These are phyloP conservation scores for Podospora pseudocomata DNA, from an alignment of 495 filamentous ascomycete species.

Conservation along the genomic window DNA sequence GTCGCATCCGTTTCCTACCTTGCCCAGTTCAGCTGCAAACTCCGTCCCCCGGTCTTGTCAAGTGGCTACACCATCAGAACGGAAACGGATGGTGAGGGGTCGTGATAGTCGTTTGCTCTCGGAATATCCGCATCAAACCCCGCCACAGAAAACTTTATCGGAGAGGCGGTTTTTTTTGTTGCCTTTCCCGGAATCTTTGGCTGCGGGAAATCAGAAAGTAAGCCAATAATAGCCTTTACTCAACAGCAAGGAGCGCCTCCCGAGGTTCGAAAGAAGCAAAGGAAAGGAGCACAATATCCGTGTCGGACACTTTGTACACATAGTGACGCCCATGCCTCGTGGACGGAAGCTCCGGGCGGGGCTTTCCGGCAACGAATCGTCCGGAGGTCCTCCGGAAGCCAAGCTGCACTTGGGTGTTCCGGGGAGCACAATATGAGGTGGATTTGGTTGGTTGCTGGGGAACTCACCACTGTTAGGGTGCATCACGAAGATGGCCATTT, in stretches of 20 bases:
- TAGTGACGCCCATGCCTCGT: not conserved
- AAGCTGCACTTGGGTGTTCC: not conserved
- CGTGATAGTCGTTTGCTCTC: not conserved
- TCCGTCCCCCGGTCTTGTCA: not conserved
- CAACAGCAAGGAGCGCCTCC: not conserved
- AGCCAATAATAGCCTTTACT: not conserved
- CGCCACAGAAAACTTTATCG: not conserved
- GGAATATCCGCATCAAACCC: not conserved
- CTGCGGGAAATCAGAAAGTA: not conserved
- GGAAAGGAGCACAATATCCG: too few species aligned
- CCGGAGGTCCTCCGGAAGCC: slow-evolving; percentile 4
- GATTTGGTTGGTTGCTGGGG: too few species aligned
- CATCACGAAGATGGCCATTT: not conserved
- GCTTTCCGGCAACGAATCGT: not conserved
- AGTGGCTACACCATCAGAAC: not conserved
- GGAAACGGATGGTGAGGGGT: not conserved
- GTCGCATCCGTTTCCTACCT: not conserved
- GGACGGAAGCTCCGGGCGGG: slow-evolving; percentile 1
- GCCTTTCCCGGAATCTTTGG: not conserved
- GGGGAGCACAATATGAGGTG: not conserved
- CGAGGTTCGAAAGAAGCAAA: not conserved
- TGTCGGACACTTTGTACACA: too few species aligned
- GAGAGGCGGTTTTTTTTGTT: not conserved
- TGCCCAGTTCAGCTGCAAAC: not conserved
- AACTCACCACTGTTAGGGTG: too few species aligned